Base-by-base conservation (phyloP, 306 rosid genomes). In the Prunus padus region DNA sequence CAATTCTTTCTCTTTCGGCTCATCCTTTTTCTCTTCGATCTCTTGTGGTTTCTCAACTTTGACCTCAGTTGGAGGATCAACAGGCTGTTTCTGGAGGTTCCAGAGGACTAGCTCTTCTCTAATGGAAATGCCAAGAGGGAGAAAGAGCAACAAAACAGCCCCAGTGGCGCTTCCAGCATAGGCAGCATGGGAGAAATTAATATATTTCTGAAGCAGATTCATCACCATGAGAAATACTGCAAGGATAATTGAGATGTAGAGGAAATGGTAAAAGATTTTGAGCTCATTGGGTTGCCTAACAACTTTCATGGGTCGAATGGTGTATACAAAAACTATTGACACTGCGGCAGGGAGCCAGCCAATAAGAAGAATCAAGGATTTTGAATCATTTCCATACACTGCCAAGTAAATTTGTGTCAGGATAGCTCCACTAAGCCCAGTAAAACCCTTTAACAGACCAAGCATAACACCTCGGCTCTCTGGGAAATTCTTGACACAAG, bases 401-500 rank as follows among this genome's bases (percentile, higher is more conserved):
- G 88, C 81, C 25, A 67, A 20, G 74, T 79, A 79, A 40, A 87
- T 23, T 11, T 84, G 88, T 7, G 86, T 82, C 71, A 84, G 11
- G 26, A 87, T 52, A 3, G 86, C 90, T 11, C 88, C 90, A 47
- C 87, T 73, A 0, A 83, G 81, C 4, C 86, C 88, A 51, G 71
- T 63, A 19, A 50, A 85, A 26, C 84, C 86, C 65, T 79, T 82
- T 47, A 79, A 64, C 37, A 84, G 23, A 3, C 90, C 90, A 49
- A 86, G 11, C 69, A 79, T 52, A 0, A 79, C 60, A 6, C 88
- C 90, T 26, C 90, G 30, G n/a, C 82, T 77, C 33, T 84, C 86
- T 5, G 84, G 86, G 75, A 87, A 82, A 60, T 74, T 87, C 55
- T 80, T 87, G 51, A 87, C 83, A n/a, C 83, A 71, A 0, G 88